Evolutionary conservation across 2,329 filamentous ascomycete species (phyloP).

Genomic region (Aspergillus fischeri): DNA sequence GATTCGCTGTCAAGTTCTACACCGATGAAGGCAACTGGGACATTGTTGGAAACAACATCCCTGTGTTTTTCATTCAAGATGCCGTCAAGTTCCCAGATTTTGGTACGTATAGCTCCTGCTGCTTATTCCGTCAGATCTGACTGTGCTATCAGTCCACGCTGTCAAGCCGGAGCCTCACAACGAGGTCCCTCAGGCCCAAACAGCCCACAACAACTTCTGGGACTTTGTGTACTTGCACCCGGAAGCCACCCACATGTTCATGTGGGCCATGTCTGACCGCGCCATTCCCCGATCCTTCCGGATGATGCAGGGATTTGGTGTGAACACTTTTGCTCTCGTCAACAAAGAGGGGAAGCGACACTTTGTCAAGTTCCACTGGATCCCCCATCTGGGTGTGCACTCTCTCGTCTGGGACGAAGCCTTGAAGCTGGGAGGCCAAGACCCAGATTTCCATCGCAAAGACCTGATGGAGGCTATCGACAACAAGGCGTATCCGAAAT

Average conservation of each 20-base stretch:
- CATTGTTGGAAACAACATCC: conserved; percentile 41
- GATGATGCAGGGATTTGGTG: conserved; percentile 37
- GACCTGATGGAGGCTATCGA: conserved; percentile 73
- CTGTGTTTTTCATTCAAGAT: conserved; percentile 42
- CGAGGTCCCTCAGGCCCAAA: conserved; percentile 49
- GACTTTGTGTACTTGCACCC: conserved; percentile 34
- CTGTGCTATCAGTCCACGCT: conserved; percentile 25
- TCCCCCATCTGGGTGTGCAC: conserved; percentile 31
- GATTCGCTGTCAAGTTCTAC: conserved; percentile 75
- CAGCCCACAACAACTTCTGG: conserved; percentile 51
- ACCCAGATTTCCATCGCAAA: conserved; percentile 78
- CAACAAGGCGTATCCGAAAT: conserved; percentile 66
- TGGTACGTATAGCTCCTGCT: neutral
- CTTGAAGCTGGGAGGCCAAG: conserved; percentile 67
- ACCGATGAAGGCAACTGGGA: conserved; percentile 72
- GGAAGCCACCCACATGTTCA: conserved; percentile 30
- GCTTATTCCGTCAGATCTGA: neutral
- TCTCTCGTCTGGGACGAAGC: conserved; percentile 59
- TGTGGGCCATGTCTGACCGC: conserved; percentile 34
- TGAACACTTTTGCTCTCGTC: conserved; percentile 32
- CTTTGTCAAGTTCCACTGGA: conserved; percentile 35
- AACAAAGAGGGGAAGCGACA: conserved; percentile 32
- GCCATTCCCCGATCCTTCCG: conserved; percentile 33
- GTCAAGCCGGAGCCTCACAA: conserved; percentile 41
- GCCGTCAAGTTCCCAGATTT: conserved; percentile 40